phyloP scores from a whole-genome alignment of 164 flowering plant genomes.

The Protea cynaroides region DNA sequence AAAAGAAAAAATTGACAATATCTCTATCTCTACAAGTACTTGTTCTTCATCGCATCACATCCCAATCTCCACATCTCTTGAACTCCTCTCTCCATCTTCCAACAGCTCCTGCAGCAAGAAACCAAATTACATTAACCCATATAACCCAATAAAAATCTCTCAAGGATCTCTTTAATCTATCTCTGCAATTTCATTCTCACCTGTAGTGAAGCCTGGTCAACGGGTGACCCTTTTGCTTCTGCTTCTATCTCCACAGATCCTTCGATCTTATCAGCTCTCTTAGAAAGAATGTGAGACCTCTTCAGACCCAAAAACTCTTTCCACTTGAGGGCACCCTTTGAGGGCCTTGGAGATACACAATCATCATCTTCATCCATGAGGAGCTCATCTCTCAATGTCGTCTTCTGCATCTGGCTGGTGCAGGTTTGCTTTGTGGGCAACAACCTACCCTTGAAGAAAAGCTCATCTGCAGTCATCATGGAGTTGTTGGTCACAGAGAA shows the following conservation, averaged over 20 bases:
- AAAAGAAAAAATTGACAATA: too few relatives aligned
- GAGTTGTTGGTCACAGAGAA: conserved; percentile 44
- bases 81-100: conserved; percentile 21
- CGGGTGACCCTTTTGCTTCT: conserved; percentile 23
- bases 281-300: conserved; percentile 22
- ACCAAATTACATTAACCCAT: not conserved
- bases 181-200: conserved; percentile 7
- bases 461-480: conserved; percentile 67
- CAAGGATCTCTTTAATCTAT: too few relatives aligned
- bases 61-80: conserved; percentile 31
- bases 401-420: conserved; percentile 24
- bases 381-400: conserved; percentile 58
- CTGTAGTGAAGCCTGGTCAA: conserved; percentile 24
- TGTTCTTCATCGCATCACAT: conserved; percentile 11
- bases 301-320: conserved; percentile 48
- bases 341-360: conserved; percentile 20
- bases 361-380: conserved; percentile 33
- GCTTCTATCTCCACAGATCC: conserved; percentile 22
- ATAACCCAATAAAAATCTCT: not conserved
- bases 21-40: too few relatives aligned
- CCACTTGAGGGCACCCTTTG: conserved; percentile 48
- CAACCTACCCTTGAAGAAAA: conserved; percentile 60
- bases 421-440: conserved; percentile 48
- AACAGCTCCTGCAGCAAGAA: conserved; percentile 15
- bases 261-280: conserved; percentile 27